A percentile compares a stretch with the other conserved stretches of the same genome.
Conservation (phyloP, 257 asterid species). For the Coffea eugenioides region DNA sequence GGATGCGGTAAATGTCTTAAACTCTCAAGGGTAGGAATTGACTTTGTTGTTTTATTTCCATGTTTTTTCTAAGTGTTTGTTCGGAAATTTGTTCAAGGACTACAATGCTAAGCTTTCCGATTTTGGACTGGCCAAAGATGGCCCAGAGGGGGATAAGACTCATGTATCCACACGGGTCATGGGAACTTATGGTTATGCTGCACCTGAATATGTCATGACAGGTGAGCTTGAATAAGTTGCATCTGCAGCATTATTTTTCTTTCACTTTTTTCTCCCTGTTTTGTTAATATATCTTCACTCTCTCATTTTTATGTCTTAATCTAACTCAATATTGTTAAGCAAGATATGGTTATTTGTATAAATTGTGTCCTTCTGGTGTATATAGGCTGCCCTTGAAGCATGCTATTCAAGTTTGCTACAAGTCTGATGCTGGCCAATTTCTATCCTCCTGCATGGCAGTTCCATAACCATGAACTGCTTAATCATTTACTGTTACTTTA, state of each 20-base stretch:
- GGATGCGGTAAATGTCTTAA: constrained; percentile 61
- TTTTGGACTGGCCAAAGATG: constrained; percentile 98
- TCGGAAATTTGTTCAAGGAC: constrained; percentile 40
- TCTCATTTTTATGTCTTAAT: neutral
- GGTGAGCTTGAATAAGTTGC: constrained; percentile 37
- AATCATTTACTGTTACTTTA: neutral
- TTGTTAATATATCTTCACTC: neutral
- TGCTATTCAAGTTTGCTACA: neutral
- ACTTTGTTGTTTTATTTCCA: constrained; percentile 1
- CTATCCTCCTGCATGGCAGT: neutral
- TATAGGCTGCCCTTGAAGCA: neutral
- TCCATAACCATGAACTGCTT: neutral
- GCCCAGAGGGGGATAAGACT: constrained; percentile 93
- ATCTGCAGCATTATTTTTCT: neutral
- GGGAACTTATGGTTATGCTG: constrained; percentile 99
- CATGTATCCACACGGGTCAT: constrained; percentile 98
- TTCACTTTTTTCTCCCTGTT: neutral
- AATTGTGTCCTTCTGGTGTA: neutral
- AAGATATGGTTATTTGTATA: no score
- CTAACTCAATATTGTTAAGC: neutral
- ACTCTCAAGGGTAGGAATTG: constrained; percentile 16
- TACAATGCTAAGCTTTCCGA: constrained; percentile 96
- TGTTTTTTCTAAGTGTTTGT: constrained; percentile 14
- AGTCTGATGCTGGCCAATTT: constrained; percentile 1
- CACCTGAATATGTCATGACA: constrained; percentile 98